A percentile compares a stretch with the other conserved stretches of the same genome.
These are phyloP conservation scores for Eudorina sp. DNA, from an alignment of 139 green algal genomes.

Conservation along the genomic window DNA sequence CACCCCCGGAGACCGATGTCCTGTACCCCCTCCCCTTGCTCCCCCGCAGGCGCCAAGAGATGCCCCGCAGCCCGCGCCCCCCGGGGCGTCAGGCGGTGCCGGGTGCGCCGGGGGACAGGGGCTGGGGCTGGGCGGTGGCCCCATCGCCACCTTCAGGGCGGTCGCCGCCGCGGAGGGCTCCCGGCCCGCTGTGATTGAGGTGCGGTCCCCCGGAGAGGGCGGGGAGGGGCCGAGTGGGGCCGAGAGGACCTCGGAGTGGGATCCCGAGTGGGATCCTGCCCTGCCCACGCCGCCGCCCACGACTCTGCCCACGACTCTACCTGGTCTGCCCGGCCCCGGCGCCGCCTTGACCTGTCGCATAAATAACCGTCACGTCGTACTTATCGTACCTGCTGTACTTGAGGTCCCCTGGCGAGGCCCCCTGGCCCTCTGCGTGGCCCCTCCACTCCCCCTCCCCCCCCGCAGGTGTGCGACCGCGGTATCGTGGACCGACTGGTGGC, in stretches of 20 bases:
- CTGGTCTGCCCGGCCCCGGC: not conserved
- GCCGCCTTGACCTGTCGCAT: no score
- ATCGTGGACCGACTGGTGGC: constrained; percentile 50
- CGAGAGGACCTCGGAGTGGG: not conserved
- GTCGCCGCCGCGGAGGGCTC: constrained; percentile 15
- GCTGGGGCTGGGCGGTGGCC: not conserved
- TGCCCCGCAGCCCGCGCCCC: no score
- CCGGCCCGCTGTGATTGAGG: not conserved
- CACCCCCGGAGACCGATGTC: no score
- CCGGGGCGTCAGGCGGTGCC: not conserved
- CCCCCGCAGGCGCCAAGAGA: no score
- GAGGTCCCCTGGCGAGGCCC: no score
- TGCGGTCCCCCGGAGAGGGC: not conserved
- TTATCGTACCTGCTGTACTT: no score
- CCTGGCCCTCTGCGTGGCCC: not conserved
- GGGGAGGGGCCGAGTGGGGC: not conserved
- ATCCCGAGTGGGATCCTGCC: not conserved
- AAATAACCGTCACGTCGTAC: no score
- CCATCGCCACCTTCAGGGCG: constrained; percentile 34
- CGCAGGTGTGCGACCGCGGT: constrained; percentile 24
- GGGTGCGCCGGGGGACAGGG: not conserved
- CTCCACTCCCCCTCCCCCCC: not conserved
- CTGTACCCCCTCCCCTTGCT: not conserved
- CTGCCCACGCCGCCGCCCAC: not conserved
- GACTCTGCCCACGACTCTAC: not conserved